Base-by-base conservation (phyloP, 176 grass and related monocot genomes). In the Bonia amplexicaulis region DNA sequence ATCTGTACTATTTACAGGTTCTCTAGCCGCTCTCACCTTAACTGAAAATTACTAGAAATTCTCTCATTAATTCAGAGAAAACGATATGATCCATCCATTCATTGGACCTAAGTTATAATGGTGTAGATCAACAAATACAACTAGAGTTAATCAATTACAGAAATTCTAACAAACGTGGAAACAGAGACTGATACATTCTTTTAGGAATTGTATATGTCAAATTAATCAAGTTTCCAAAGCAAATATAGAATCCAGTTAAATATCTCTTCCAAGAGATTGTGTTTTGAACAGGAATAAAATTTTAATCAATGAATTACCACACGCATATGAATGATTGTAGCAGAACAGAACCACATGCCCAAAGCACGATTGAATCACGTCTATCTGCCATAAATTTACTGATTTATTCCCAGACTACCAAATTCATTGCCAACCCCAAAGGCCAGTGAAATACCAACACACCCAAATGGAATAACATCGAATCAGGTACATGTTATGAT, bases 141-240 rank as follows among this genome's bases (percentile, higher is more conserved):
- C 55, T 64, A 7, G 74, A 73, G 12, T 35, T 77, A 37, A 82
- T 26, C 31, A 78, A 46, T 61, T 88, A 16, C 69, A 63, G 16
- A 84, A 66, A 75, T 80, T 69, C 9, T 53, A 81, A 20, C 13
- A 54, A 54, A 68, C 51, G 49, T 31, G 17, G 47, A 65, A 84
- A 25, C 20, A 57, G 13, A 82, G 68, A n/a, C 29, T 45, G 13
- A 74, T 52, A 15, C 14, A 27, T 59, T 64, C 31, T 31, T 37
- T 69, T 11, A 40, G 6, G 14, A 72, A 71, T 19, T 26, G 16
- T 12, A 51, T 61, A 60, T 29, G 11, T 4, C 2, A 40, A 7
- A 22, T 49, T 41, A 69, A 27, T 53, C 2, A 62, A n/a, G 11
- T 23, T 66, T 20, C 0, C 6, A 0, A 79, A 65, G 25, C 45